Conservation (phyloP, 176 grass and related monocot genomes). For the Paspalum vaginatum region DNA sequence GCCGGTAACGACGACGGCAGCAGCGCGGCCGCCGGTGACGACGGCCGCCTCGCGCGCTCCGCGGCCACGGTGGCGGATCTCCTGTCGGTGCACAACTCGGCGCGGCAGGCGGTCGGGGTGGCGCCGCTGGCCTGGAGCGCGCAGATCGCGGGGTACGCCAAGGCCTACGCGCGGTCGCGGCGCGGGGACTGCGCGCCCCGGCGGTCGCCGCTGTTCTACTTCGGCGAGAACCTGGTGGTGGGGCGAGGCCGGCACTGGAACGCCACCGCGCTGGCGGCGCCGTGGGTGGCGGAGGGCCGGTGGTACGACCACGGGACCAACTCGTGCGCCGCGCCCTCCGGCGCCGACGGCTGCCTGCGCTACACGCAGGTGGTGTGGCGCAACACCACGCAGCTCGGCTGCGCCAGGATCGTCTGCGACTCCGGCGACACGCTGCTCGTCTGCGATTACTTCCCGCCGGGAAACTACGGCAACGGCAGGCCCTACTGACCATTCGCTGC, state of each 20-base stretch:
- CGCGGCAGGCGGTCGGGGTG: constrained; percentile 46
- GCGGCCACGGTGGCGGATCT: constrained; percentile 10
- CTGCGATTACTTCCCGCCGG: constrained; percentile 73
- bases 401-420: constrained; percentile 51
- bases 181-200: constrained; percentile 50
- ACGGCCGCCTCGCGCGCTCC: background rate
- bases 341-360: constrained; percentile 26
- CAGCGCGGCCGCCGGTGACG: background rate
- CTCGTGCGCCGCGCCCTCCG: constrained; percentile 32
- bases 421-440: constrained; percentile 55
- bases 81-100: constrained; percentile 50
- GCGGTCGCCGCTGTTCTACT: constrained; percentile 60
- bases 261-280: constrained; percentile 22
- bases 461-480: constrained; percentile 52
- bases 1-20: background rate
- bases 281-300: constrained; percentile 52
- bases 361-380: constrained; percentile 65
- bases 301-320: constrained; percentile 26
- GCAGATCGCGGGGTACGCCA: constrained; percentile 36
- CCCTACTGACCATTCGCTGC: constrained; percentile 37
- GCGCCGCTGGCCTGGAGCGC: constrained; percentile 49
- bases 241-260: constrained; percentile 51
- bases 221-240: constrained; percentile 65
- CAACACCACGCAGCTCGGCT: constrained; percentile 50
- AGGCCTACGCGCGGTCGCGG: constrained; percentile 39